These are phyloP conservation scores for Ophiostoma sp. DNA, from an alignment of 2,329 filamentous ascomycete genomes.

Conservation along the genomic window DNA sequence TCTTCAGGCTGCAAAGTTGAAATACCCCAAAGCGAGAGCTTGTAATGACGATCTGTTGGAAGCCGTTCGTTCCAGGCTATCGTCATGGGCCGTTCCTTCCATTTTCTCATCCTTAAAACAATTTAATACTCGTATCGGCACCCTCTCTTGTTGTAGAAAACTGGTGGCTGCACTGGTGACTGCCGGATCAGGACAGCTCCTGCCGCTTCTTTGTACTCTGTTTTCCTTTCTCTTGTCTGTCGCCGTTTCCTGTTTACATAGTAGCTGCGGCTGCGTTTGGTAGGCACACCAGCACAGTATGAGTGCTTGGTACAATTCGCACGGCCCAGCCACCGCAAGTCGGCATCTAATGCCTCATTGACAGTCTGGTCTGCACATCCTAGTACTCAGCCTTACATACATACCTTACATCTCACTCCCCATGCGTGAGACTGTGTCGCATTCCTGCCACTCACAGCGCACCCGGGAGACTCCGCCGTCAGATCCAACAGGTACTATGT, in stretches of 20 bases:
- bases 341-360: slow-evolving; percentile 16
- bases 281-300: neutral
- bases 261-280: neutral
- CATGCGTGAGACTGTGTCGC: slow-evolving; percentile 16
- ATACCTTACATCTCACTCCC: neutral
- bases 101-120: no score
- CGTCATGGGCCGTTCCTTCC: neutral
- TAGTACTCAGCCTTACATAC: slow-evolving; percentile 22
- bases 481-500: neutral
- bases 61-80: slow-evolving; percentile 8
- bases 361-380: neutral
- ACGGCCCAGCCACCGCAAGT: neutral
- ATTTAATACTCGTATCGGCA: no score
- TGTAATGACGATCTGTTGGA: neutral
- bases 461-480: slow-evolving; percentile 20
- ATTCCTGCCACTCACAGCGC: slow-evolving; percentile 17
- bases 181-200: slow-evolving; percentile 4
- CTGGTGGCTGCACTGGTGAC: no score
- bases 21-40: slow-evolving; percentile 7
- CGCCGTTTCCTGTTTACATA: neutral
- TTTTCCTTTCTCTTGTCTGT: neutral
- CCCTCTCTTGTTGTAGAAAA: no score
- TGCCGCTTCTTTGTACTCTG: neutral
- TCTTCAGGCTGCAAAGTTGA: neutral
- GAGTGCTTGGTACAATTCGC: neutral